phyloP scores from a whole-genome alignment of 1,139 yeast species.

The Pichia sp. region DNA sequence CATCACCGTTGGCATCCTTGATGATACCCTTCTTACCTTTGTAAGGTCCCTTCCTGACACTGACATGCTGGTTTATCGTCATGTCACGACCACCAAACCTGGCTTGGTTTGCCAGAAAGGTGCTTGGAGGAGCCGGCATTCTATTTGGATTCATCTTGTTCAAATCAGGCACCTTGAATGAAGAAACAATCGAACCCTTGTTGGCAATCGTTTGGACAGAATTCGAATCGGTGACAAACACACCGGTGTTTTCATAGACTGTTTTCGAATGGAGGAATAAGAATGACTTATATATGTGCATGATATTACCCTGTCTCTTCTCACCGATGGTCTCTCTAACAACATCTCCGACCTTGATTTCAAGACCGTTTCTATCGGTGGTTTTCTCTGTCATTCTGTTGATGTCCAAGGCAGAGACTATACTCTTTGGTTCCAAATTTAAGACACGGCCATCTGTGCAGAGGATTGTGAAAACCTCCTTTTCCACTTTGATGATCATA shows the following conservation, averaged over 20 bases:
- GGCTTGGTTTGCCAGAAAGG: constrained; percentile 29
- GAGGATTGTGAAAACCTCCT: constrained; percentile 76
- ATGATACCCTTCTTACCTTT: constrained; percentile 94
- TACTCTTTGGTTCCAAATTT: constrained; percentile 71
- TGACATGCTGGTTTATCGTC: constrained; percentile 76
- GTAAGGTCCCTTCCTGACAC: constrained; percentile 84
- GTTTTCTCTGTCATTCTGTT: constrained; percentile 72
- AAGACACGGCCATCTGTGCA: constrained; percentile 78
- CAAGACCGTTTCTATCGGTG: constrained; percentile 80
- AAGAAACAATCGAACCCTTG: constrained; percentile 59
- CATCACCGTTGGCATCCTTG: constrained; percentile 85
- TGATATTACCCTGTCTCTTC: constrained; percentile 79
- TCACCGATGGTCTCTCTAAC: constrained; percentile 78
- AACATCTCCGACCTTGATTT: constrained; percentile 84
- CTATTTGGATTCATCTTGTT: constrained; percentile 81
- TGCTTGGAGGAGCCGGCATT: constrained; percentile 45
- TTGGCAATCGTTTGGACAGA: constrained; percentile 82
- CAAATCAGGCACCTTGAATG: constrained; percentile 44
- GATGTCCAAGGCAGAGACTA: constrained; percentile 65
- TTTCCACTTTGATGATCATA: constrained; percentile 84
- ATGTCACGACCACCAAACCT: constrained; percentile 72
- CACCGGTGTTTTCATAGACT: constrained; percentile 82
- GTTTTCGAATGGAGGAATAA: constrained; percentile 79
- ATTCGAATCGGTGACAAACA: constrained; percentile 72
- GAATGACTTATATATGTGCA: constrained; percentile 77